Evolutionary conservation across 1,284 basidiomycete genomes (phyloP).

Genomic region (Butyriboletus regius): DNA sequence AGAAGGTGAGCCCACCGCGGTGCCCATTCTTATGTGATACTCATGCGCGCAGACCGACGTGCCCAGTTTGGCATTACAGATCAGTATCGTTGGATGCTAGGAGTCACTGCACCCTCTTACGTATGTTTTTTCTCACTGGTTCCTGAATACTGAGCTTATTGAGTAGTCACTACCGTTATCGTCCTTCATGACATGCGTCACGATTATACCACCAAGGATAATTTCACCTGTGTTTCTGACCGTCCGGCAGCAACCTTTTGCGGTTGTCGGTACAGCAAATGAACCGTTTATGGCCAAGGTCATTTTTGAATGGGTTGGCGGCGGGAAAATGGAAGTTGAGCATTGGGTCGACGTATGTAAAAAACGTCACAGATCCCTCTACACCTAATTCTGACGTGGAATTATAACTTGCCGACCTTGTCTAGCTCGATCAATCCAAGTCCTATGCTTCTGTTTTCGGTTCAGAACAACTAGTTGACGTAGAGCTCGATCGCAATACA

Average conservation of each 20-base stretch:
- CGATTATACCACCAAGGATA: constrained; percentile 35
- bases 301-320: constrained; percentile 46
- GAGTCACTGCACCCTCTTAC: constrained; percentile 62
- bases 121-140: constrained; percentile 36
- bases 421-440: constrained; percentile 55
- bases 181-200: constrained; percentile 43
- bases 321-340: constrained; percentile 47
- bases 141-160: not conserved
- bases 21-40: not conserved
- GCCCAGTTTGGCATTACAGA: constrained; percentile 29
- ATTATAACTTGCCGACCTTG: not conserved
- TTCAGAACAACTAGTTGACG: constrained; percentile 64
- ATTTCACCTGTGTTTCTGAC: constrained; percentile 33
- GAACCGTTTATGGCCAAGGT: constrained; percentile 60
- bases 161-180: constrained; percentile 32
- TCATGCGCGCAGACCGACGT: constrained; percentile 39
- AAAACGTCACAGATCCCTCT: not conserved
- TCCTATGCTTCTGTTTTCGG: constrained; percentile 45
- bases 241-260: constrained; percentile 49
- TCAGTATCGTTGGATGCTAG: constrained; percentile 67
- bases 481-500: constrained; percentile 61
- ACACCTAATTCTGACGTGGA: not conserved
- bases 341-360: constrained; percentile 68
- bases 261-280: constrained; percentile 48
- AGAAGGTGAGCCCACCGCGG: constrained; percentile 36